A percentile compares a stretch with the other conserved stretches of the same genome.
Evolutionary conservation across 1,284 basidiomycete species (phyloP).

Genomic region (Tetrapyrgos nigripes): DNA sequence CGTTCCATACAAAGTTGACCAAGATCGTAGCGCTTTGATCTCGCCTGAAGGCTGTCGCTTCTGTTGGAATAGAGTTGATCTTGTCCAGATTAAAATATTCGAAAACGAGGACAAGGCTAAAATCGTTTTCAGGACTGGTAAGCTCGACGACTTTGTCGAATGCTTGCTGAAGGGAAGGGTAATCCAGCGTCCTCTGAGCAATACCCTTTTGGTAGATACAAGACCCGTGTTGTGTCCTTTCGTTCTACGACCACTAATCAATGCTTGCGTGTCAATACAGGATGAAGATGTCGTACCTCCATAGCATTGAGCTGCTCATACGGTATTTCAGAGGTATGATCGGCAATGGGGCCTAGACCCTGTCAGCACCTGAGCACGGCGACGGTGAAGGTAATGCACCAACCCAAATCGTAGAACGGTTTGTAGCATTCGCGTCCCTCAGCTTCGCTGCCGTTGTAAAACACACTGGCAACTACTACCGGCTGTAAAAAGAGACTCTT

Average conservation of each 20-base stretch:
- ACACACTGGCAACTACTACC: slow-evolving; percentile 38
- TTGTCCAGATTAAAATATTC: no score
- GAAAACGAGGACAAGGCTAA: not conserved
- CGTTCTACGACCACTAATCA: not conserved
- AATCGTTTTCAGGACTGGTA: not conserved
- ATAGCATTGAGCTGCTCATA: slow-evolving; percentile 50
- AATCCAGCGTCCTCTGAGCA: not conserved
- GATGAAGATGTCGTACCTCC: slow-evolving; percentile 21
- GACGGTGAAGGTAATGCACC: slow-evolving; percentile 11
- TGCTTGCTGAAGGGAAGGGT: not conserved
- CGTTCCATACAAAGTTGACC: not conserved
- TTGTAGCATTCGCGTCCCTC: slow-evolving; percentile 54
- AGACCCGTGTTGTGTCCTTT: not conserved
- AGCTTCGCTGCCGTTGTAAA: slow-evolving; percentile 57
- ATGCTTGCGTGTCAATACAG: not conserved
- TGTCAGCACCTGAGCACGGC: slow-evolving; percentile 5
- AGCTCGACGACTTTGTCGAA: not conserved
- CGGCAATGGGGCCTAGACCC: slow-evolving; percentile 44
- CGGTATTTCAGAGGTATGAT: slow-evolving; percentile 48
- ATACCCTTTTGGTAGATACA: not conserved
- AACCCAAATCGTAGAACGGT: slow-evolving; percentile 49
- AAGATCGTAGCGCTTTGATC: not conserved
- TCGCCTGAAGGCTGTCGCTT: not conserved
- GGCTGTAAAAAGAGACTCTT: slow-evolving; percentile 36
- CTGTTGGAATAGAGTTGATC: not conserved